A percentile compares a stretch with the other conserved stretches of the same genome.
phyloP scores from a whole-genome alignment of 164 flowering plant genomes.

The Macadamia integrifolia region DNA sequence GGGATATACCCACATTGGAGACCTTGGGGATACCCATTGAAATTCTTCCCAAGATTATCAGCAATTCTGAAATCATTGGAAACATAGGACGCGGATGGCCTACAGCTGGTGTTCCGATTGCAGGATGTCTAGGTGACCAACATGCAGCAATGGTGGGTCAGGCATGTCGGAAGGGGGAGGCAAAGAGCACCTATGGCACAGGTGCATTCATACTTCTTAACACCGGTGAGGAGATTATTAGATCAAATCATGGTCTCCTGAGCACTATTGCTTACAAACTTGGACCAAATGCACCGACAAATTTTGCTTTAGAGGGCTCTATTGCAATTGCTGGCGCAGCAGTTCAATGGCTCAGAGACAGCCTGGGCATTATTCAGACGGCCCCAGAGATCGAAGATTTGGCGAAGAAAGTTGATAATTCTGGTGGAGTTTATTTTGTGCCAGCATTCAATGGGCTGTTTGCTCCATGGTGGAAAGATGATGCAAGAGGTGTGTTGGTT shows the following conservation, averaged over 20 bases:
- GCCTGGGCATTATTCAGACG: slow-evolving; percentile 63
- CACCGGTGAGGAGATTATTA: slow-evolving; percentile 57
- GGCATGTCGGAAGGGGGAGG: slow-evolving; percentile 85
- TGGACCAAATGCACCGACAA: slow-evolving; percentile 68
- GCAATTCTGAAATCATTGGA: slow-evolving; percentile 84
- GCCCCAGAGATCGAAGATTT: slow-evolving; percentile 75
- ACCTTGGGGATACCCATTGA: slow-evolving; percentile 54
- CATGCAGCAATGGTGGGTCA: slow-evolving; percentile 98
- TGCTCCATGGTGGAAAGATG: slow-evolving; percentile 99
- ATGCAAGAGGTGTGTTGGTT: slow-evolving; percentile 87
- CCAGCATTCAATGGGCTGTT: slow-evolving; percentile 94
- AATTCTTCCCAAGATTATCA: slow-evolving; percentile 74
- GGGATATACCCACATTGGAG: slow-evolving; percentile 65
- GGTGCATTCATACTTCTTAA: slow-evolving; percentile 91
- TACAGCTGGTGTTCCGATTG: slow-evolving; percentile 58
- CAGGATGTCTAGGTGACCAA: slow-evolving; percentile 96
- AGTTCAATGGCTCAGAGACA: slow-evolving; percentile 95
- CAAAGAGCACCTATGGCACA: slow-evolving; percentile 96
- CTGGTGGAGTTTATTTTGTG: slow-evolving; percentile 92
- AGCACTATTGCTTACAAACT: slow-evolving; percentile 83
- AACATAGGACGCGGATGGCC: slow-evolving; percentile 68
- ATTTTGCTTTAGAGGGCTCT: slow-evolving; percentile 93
- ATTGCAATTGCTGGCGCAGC: slow-evolving; percentile 98
- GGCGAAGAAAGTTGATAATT: slow-evolving; percentile 57
- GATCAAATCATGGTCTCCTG: slow-evolving; percentile 70